Percentiles rank a stretch among this genome's conserved stretches.
Conservation (phyloP, 73 alveolate genomes). For the Effrenium voratum region DNA sequence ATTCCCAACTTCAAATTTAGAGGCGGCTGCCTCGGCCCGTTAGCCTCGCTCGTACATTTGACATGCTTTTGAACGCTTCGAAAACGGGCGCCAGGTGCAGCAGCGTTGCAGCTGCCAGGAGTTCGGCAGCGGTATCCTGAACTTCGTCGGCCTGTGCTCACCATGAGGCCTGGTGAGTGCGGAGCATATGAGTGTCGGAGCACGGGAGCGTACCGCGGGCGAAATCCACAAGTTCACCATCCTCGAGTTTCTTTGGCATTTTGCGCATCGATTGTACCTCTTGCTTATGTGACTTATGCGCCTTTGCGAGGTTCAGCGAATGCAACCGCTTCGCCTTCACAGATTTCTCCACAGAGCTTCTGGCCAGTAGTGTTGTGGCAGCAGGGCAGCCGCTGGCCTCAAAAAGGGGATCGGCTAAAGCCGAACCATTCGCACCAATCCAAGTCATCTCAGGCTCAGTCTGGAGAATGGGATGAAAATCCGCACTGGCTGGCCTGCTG, state of each 20-base stretch:
- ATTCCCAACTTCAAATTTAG: too few relatives aligned
- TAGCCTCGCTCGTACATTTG: too few relatives aligned
- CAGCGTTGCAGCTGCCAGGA: conserved; percentile 27
- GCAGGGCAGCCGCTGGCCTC: background rate
- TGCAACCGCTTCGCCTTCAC: conserved; percentile 46
- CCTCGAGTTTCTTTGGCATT: too few relatives aligned
- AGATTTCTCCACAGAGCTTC: conserved; percentile 29
- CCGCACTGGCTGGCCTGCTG: background rate
- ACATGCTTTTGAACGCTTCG: too few relatives aligned
- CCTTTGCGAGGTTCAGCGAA: conserved; percentile 31
- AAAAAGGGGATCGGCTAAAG: background rate
- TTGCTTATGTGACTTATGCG: background rate
- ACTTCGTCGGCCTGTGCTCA: background rate
- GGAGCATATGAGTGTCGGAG: too few relatives aligned
- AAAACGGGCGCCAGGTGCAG: conserved; percentile 5
- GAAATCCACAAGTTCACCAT: too few relatives aligned
- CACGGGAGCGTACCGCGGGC: too few relatives aligned
- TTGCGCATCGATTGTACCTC: background rate
- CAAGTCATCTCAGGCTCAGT: background rate
- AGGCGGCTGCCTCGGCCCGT: too few relatives aligned
- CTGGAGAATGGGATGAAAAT: background rate
- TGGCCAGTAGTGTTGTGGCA: conserved; percentile 57
- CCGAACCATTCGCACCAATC: too few relatives aligned
- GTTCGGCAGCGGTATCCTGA: conserved; percentile 14
- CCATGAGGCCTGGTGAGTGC: too few relatives aligned